Percentiles rank a stretch among this genome's conserved stretches.
phyloP scores from a whole-genome alignment of 305 asterid species.

The Fraxinus platypoda region DNA sequence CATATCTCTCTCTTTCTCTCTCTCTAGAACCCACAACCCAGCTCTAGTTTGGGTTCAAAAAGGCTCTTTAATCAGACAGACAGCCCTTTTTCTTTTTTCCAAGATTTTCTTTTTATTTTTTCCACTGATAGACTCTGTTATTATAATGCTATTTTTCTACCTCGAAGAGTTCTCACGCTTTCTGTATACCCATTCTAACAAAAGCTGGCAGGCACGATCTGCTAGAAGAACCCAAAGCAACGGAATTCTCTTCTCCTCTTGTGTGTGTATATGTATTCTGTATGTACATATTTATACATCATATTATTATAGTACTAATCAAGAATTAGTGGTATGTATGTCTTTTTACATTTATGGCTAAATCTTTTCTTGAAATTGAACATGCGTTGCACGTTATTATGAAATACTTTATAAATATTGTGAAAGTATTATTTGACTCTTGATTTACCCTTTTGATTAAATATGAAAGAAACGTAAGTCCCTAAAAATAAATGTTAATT shows the following conservation, averaged over 20 bases:
- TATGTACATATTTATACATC: not conserved
- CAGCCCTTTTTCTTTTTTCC: conserved; percentile 26
- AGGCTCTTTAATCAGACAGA: conserved; percentile 27
- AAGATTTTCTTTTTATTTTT: not conserved
- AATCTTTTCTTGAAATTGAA: too few species aligned
- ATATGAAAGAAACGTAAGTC: too few species aligned
- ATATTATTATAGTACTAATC: not conserved
- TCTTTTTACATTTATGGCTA: not conserved
- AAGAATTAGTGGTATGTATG: not conserved
- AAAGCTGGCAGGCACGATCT: conserved; percentile 95
- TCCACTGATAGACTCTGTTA: conserved; percentile 2
- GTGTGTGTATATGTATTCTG: not conserved
- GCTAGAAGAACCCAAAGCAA: conserved; percentile 82
- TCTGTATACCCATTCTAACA: conserved; percentile 43
- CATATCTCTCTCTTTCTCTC: conserved; percentile 22
- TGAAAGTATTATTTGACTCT: too few species aligned
- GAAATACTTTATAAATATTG: too few species aligned
- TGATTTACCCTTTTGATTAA: too few species aligned
- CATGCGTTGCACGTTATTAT: too few species aligned
- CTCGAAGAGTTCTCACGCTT: conserved; percentile 36
- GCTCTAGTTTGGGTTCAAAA: conserved; percentile 27
- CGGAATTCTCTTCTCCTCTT: conserved; percentile 32
- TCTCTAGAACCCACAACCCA: conserved; percentile 11
- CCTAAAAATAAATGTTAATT: too few species aligned
- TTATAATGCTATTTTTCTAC: conserved; percentile 30